Evolutionary conservation across 148 eudicot species (phyloP), one percentile per base, ranked within the genome.

Genomic region (Camellia lanceoleosa): DNA sequence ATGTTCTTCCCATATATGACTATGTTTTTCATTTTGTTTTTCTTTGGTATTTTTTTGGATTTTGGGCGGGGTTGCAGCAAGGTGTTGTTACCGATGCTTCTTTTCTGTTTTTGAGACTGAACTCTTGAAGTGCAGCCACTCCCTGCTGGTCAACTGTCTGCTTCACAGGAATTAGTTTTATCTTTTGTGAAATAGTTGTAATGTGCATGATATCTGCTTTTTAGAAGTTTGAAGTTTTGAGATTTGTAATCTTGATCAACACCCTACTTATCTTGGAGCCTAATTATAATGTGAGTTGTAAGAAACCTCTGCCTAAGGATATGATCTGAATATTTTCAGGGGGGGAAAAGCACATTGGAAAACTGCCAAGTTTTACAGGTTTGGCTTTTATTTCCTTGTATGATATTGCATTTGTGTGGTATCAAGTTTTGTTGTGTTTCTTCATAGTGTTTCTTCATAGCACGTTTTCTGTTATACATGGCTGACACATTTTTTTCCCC

Each of bases 351-450:
- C 86, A 93, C 98, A 64, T 84, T 96, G 73, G 99, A 96, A 66
- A 96, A 96, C 81, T 96, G 99, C 85, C 99, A 96, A 83, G 98
- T 96, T 85, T 83, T 96, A 74, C 99, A 96, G 99, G 98, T 95
- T 88, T 56, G 41, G 0, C 5, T 20, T 74, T 72, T 71, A 2
- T 14, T 70, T 74, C 61, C 52, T 75, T 64, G 38, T 60, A 23
- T 60, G 42, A 30, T 73, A 13, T 52, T 30, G 38, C 38, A 30
- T 30, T 30, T 30, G 38, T 30, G 1, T 30, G 38, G 38, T 30
- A 30, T 30, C 38, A 1, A 1, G 38, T 30, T 30, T 30, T 30
- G 38, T 30, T 30, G 1, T 30, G 38, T 30, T 30, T 30, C 38
- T 30, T 30, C 38, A 30, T 30, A 30, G 38, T 30, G 38, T 30